A percentile compares a stretch with the other conserved stretches of the same genome.
Conservation (phyloP, 208 protist genomes). For the Crithidia thermophila region DNA sequence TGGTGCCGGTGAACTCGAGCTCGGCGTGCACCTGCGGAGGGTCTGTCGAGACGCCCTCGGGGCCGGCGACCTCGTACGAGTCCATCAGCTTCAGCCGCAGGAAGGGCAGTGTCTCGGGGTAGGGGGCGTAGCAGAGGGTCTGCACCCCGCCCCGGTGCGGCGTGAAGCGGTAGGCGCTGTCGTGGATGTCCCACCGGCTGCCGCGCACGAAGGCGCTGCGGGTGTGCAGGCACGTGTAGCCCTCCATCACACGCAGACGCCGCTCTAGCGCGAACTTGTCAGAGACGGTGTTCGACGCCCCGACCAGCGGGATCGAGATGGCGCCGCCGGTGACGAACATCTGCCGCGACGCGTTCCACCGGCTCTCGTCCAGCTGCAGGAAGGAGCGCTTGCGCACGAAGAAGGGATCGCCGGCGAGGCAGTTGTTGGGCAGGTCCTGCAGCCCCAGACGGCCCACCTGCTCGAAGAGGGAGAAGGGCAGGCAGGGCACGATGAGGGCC, state of each 20-base stretch:
- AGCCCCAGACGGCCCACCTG: constrained; percentile 23
- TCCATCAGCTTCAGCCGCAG: constrained; percentile 64
- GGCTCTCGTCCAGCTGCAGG: constrained; percentile 34
- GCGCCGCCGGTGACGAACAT: constrained; percentile 54
- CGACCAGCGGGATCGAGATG: constrained; percentile 57
- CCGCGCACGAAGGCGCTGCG: constrained; percentile 59
- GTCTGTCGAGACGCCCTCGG: constrained; percentile 75
- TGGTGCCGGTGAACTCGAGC: constrained; percentile 74
- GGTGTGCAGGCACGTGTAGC: constrained; percentile 66
- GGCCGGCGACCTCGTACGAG: constrained; percentile 67
- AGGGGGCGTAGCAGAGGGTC: constrained; percentile 72
- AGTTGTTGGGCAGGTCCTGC: constrained; percentile 51
- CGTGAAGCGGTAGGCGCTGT: constrained; percentile 55
- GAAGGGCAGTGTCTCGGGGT: constrained; percentile 58
- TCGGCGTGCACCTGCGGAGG: constrained; percentile 68
- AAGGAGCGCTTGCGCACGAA: constrained; percentile 40
- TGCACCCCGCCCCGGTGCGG: constrained; percentile 66
- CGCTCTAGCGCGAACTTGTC: constrained; percentile 49
- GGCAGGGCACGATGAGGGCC: constrained; percentile 60
- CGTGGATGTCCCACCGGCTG: constrained; percentile 58
- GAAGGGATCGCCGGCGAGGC: constrained; percentile 56
- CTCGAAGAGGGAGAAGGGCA: constrained; percentile 59
- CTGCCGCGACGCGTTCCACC: constrained; percentile 20
- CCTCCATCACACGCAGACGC: constrained; percentile 68
- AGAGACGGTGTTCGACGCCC: constrained; percentile 23